Evolutionary conservation across 352 stramenopile genomes (phyloP).

Genomic region (Globisporangium recalcitrans): DNA sequence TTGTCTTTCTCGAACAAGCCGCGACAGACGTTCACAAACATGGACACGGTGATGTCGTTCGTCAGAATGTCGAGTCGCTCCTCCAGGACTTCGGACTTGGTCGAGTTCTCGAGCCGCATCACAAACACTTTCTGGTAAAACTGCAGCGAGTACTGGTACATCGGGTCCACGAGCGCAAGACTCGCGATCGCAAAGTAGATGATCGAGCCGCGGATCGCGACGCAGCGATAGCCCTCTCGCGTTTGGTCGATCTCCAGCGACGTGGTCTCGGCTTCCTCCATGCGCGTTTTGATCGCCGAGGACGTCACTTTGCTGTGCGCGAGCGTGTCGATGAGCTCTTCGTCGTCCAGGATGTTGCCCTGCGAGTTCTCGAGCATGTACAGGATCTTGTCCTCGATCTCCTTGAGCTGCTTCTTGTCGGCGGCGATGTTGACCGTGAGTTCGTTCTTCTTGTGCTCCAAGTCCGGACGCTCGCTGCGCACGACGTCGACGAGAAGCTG

Average conservation of each 20-base stretch:
- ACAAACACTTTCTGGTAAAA: constrained; percentile 93
- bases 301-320: constrained; percentile 89
- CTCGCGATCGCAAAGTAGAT: constrained; percentile 94
- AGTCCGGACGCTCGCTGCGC: constrained; percentile 86
- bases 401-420: constrained; percentile 91
- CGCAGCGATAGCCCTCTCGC: constrained; percentile 87
- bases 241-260: constrained; percentile 88
- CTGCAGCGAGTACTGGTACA: constrained; percentile 95
- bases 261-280: constrained; percentile 88
- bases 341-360: constrained; percentile 93
- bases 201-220: constrained; percentile 87
- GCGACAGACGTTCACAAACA: constrained; percentile 93
- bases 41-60: constrained; percentile 88
- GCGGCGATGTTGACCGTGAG: constrained; percentile 90
- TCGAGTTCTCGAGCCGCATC: constrained; percentile 79
- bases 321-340: constrained; percentile 90
- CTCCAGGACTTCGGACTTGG: constrained; percentile 76
- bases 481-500: constrained; percentile 92
- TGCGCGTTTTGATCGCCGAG: constrained; percentile 85
- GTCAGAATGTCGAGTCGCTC: constrained; percentile 88
- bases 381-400: constrained; percentile 94
- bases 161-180: constrained; percentile 89
- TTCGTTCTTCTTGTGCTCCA: constrained; percentile 91
- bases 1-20: constrained; percentile 95
- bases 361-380: constrained; percentile 91